phyloP scores from a whole-genome alignment of 148 eudicot genomes.

The Chenopodium quinoa region DNA sequence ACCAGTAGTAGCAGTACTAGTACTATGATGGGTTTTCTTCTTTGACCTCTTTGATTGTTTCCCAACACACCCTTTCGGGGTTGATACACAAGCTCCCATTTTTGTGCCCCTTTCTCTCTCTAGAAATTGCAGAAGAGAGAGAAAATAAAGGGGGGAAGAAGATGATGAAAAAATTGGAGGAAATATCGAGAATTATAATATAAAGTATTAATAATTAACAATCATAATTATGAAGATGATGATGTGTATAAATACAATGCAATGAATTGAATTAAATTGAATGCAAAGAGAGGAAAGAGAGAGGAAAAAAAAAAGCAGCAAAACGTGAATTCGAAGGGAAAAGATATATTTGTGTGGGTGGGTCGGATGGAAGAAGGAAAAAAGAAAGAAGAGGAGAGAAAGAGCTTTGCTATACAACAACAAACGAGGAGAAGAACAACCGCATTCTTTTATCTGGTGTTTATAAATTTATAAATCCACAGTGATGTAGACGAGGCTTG shows the following conservation, averaged over 20 bases:
- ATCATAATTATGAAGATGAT: not conserved
- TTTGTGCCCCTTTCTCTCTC: slow-evolving; percentile 11
- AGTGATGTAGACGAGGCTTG: not conserved
- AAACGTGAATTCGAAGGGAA: slow-evolving; percentile 16
- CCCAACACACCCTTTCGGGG: slow-evolving; percentile 57
- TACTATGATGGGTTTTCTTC: slow-evolving; percentile 27
- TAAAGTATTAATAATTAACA: no score
- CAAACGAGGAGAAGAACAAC: slow-evolving; percentile 9
- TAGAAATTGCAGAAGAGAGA: not conserved
- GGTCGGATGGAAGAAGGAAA: not conserved
- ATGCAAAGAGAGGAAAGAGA: not conserved
- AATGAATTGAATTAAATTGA: slow-evolving; percentile 2
- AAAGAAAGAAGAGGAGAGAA: not conserved
- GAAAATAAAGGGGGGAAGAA: not conserved
- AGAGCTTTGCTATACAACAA: not conserved
- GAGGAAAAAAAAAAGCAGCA: not conserved
- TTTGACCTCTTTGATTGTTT: slow-evolving; percentile 30
- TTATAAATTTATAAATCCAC: no score
- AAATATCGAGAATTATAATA: not conserved
- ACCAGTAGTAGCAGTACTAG: not conserved
- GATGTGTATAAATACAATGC: not conserved
- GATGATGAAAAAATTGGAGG: not conserved
- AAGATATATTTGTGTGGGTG: not conserved
- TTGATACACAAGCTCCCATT: slow-evolving; percentile 86
- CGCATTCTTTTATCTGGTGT: not conserved